phyloP scores from a whole-genome alignment of 192 early-diverging fungal species.

The Coemansia sp. region DNA sequence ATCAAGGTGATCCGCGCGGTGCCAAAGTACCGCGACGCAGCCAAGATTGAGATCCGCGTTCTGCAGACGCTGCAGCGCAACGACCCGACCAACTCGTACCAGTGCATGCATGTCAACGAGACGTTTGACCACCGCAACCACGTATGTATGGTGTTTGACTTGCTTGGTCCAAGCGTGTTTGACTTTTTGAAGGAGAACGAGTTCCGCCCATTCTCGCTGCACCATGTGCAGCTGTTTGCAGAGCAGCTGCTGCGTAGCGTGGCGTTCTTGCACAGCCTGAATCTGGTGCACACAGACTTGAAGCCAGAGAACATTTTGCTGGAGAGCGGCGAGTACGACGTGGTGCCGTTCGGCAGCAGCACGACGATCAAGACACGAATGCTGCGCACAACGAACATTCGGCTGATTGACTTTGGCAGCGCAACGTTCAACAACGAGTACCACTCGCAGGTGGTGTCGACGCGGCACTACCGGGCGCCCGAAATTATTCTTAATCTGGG shows the following conservation, averaged over 20 bases:
- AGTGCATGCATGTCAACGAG: conserved; percentile 84
- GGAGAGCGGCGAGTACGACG: conserved; percentile 60
- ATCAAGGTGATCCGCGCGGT: conserved; percentile 94
- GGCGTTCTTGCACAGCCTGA: conserved; percentile 84
- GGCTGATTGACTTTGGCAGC: conserved; percentile 95
- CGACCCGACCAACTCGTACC: conserved; percentile 79
- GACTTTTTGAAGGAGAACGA: conserved; percentile 94
- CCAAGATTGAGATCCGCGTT: conserved; percentile 85
- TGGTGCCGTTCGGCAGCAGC: conserved; percentile 58
- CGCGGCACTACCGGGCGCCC: conserved; percentile 94
- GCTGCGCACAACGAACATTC: conserved; percentile 71
- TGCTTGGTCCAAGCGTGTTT: conserved; percentile 83
- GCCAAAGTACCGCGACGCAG: conserved; percentile 93
- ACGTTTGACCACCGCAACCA: conserved; percentile 89
- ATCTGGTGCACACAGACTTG: conserved; percentile 93
- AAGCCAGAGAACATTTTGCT: conserved; percentile 95
- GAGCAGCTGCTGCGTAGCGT: conserved; percentile 83
- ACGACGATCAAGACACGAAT: conserved; percentile 59
- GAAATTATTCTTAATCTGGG: conserved; percentile 93
- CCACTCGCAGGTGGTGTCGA: conserved; percentile 88
- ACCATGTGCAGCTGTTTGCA: conserved; percentile 84
- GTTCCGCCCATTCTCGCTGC: conserved; percentile 82
- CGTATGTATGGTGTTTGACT: conserved; percentile 97
- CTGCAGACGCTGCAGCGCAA: conserved; percentile 72
- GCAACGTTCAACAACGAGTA: conserved; percentile 93